These are phyloP conservation scores for Thalassia testudinum DNA, from an alignment of 116 monocot genomes.

Conservation along the genomic window DNA sequence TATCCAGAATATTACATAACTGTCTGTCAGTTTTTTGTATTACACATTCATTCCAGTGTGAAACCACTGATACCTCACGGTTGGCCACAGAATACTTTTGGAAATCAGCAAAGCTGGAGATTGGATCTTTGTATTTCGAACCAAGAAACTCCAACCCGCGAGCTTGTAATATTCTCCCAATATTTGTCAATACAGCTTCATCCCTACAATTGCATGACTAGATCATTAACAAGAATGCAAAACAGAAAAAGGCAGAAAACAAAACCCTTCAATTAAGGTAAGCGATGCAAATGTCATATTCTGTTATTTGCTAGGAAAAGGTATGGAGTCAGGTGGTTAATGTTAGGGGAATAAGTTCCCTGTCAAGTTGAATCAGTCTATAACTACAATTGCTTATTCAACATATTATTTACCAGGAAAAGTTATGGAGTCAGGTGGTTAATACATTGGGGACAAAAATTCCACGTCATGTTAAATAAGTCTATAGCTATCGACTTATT, in stretches of 20 bases:
- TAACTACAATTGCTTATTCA: no score
- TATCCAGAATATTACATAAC: no score
- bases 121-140: constrained; percentile 58
- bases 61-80: constrained; percentile 48
- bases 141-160: constrained; percentile 70
- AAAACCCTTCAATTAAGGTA: not conserved
- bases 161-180: constrained; percentile 54
- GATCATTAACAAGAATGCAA: not conserved
- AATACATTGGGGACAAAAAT: no score
- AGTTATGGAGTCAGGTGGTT: no score
- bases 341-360: no score
- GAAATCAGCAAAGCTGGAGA: constrained; percentile 68
- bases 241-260: not conserved
- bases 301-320: not conserved
- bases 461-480: no score
- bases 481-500: no score
- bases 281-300: not conserved
- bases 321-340: no score
- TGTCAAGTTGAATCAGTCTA: no score
- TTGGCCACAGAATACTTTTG: constrained; percentile 70
- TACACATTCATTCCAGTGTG: no score
- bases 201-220: constrained; percentile 27
- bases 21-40: no score
- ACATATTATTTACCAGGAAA: no score
- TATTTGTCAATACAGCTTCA: constrained; percentile 47